These are phyloP conservation scores for Polytrichum commune DNA, from an alignment of 225 moss, liverwort and hornwort species.

Conservation along the genomic window DNA sequence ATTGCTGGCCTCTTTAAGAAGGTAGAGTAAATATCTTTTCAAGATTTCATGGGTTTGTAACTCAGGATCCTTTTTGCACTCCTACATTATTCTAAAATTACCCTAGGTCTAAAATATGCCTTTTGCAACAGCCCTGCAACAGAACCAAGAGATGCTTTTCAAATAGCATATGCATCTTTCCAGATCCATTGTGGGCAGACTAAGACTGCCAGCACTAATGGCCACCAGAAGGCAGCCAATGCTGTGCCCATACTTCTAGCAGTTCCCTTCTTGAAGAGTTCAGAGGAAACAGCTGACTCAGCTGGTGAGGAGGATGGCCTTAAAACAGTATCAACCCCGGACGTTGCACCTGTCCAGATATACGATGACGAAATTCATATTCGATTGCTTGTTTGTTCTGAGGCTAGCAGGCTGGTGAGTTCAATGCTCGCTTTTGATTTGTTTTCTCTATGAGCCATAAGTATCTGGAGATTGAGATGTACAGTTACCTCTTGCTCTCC, in stretches of 20 bases:
- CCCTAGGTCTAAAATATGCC: constrained; percentile 9
- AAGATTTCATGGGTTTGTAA: neutral
- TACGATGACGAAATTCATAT: constrained; percentile 86
- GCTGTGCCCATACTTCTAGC: constrained; percentile 67
- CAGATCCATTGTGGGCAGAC: constrained; percentile 73
- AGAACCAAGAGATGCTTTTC: constrained; percentile 80
- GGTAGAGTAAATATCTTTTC: constrained; percentile 29
- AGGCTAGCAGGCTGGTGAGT: constrained; percentile 76
- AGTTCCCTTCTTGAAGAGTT: constrained; percentile 50
- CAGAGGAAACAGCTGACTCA: constrained; percentile 47
- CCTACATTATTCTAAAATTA: no score
- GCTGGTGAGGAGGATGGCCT: constrained; percentile 64
- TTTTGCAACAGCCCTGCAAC: constrained; percentile 68
- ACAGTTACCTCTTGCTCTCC: no score
- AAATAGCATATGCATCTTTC: constrained; percentile 81
- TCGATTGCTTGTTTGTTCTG: constrained; percentile 85
- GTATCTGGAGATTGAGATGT: no score
- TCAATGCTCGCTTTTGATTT: neutral
- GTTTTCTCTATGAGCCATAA: neutral
- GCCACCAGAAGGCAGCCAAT: constrained; percentile 64
- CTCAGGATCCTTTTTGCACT: no score
- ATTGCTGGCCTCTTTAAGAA: constrained; percentile 72
- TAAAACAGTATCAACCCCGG: constrained; percentile 43
- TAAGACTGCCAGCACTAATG: constrained; percentile 66
- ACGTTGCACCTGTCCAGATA: constrained; percentile 75